These are phyloP conservation scores for Elaeagnus macrophylla DNA, from an alignment of 306 rosid genomes.

Conservation along the genomic window DNA sequence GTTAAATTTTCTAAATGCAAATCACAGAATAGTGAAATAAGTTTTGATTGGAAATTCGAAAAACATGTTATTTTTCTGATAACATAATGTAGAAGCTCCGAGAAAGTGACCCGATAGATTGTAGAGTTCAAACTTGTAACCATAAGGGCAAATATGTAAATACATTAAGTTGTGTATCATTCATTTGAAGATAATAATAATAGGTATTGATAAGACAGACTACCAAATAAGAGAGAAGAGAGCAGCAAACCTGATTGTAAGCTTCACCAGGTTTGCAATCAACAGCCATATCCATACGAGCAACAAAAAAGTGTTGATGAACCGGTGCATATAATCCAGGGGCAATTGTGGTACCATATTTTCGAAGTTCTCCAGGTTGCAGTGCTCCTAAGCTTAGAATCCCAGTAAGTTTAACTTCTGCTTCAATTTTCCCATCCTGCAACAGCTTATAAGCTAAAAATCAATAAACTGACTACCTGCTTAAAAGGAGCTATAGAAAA, in stretches of 20 bases:
- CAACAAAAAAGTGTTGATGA: conserved; percentile 82
- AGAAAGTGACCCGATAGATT: too few relatives aligned
- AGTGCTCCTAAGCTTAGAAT: conserved; percentile 84
- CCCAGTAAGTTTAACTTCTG: conserved; percentile 80
- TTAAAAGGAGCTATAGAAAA: not conserved
- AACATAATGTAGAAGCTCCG: too few relatives aligned
- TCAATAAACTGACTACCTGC: conserved; percentile 15
- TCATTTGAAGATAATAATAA: too few relatives aligned
- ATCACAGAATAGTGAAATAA: too few relatives aligned
- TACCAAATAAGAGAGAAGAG: not conserved
- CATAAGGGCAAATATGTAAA: too few relatives aligned
- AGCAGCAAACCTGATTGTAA: conserved; percentile 63
- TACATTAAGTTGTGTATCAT: too few relatives aligned
- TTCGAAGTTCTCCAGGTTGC: conserved; percentile 77
- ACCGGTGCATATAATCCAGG: conserved; percentile 83
- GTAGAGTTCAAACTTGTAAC: too few relatives aligned
- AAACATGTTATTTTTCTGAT: too few relatives aligned
- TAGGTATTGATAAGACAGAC: not conserved
- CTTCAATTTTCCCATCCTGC: conserved; percentile 88
- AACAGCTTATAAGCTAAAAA: conserved; percentile 17
- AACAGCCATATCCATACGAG: conserved; percentile 95
- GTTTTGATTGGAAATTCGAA: too few relatives aligned
- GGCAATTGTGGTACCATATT: conserved; percentile 83
- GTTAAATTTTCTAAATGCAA: too few relatives aligned
- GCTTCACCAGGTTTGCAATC: conserved; percentile 94